Base-by-base conservation (phyloP, 169 alveolate species). In the Plasmodium inui region DNA sequence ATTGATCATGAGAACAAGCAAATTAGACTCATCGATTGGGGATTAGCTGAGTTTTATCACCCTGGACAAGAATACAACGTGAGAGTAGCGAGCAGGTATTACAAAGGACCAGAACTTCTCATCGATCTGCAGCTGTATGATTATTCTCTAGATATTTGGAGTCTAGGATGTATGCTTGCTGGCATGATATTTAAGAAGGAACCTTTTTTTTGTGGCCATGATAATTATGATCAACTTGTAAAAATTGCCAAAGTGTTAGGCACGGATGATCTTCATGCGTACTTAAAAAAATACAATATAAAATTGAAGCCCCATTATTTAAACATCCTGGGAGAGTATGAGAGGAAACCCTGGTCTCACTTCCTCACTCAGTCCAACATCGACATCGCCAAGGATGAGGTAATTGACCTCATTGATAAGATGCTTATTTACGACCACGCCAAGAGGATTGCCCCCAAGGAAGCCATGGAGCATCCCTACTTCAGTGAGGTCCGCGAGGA, bases 21-120 rank as follows among this genome's bases (percentile, higher is more conserved):
- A 83, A 96, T 99, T 82, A 96, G 99, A 89, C 96, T 99, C 37
- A 98, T 99, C 86, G 99, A 99, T 94, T 99, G 99, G 99, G 99
- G 99, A 0, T 97, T 99, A 34, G 99, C 99, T 12, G 99, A 99
- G 96, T 99, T 98, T 96, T 99, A 99, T 88, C 99, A 98, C 90
- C 99, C 99, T n/a, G 99, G 98, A n/a, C 97, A 98, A 84, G 99
- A 98, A 92, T 99, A 99, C 97, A 99, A 99, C 94, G 99, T 99
- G 8, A 96, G 99, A 82, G 99, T 99, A 9, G 99, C 99, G 19
- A 97, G 98, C 82, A 97, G 99, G 61, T 99, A 99, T 96, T 99
- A 98, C 96, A 99, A 99, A 97, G 99, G 99, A 19, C 99, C 99
- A 7, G 99, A 99, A 96, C 96, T 99, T 22, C 96, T 99, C 26